Evolutionary conservation across 1,284 basidiomycete species (phyloP).

Genomic region (Exobasidium rhododendri): DNA sequence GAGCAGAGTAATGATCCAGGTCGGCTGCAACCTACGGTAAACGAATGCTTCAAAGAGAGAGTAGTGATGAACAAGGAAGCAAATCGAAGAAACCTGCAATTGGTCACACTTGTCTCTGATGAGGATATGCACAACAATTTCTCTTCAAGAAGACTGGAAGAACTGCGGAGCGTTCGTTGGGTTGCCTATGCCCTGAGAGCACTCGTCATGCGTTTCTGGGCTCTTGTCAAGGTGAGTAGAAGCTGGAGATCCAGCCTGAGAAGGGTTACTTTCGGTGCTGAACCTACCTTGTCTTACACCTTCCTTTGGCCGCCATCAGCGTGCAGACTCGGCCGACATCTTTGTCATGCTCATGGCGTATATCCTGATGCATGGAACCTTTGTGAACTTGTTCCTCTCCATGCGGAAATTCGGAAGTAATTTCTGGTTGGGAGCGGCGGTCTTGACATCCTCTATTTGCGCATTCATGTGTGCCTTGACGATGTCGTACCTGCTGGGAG

Average conservation of each 20-base stretch:
- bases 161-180: constrained; percentile 43
- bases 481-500: constrained; percentile 74
- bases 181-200: constrained; percentile 45
- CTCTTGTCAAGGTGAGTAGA: constrained; percentile 32
- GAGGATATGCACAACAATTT: constrained; percentile 6
- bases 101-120: constrained; percentile 12
- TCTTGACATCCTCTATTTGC: constrained; percentile 78
- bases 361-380: constrained; percentile 90
- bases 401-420: constrained; percentile 53
- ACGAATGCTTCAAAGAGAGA: constrained; percentile 2
- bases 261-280: too few species aligned
- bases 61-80: not conserved
- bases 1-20: constrained; percentile 1
- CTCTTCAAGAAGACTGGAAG: constrained; percentile 18
- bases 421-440: constrained; percentile 63
- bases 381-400: constrained; percentile 65
- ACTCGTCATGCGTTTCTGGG: constrained; percentile 50
- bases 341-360: constrained; percentile 92
- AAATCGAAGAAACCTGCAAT: not conserved
- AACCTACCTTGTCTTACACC: not conserved
- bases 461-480: constrained; percentile 84
- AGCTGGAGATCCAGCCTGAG: too few species aligned
- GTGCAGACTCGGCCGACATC: constrained; percentile 93
- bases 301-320: constrained; percentile 57
- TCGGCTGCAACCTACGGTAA: not conserved